Percentiles rank a stretch among this genome's conserved stretches.
phyloP scores from a whole-genome alignment of 2,329 filamentous ascomycete species.

The Epichloe sp. region DNA sequence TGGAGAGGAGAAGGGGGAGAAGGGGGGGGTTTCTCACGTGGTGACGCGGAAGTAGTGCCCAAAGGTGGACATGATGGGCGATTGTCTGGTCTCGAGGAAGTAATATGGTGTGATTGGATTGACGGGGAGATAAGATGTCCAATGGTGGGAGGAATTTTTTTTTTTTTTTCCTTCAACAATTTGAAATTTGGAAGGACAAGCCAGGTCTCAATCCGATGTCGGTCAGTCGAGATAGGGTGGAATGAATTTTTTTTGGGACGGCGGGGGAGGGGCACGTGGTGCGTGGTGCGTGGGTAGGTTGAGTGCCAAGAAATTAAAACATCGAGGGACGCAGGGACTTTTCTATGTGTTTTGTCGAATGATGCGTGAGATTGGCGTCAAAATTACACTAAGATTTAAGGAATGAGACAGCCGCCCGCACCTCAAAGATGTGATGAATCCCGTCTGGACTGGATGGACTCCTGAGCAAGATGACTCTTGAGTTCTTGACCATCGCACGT shows the following conservation, averaged over 20 bases:
- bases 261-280: background rate
- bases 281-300: background rate
- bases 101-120: background rate
- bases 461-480: background rate
- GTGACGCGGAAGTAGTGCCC: constrained; percentile 71
- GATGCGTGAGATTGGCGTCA: too few species aligned
- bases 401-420: background rate
- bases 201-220: background rate
- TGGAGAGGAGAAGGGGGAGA: too few species aligned
- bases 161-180: background rate
- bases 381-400: background rate
- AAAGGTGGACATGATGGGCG: constrained; percentile 66
- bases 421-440: background rate
- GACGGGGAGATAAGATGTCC: background rate
- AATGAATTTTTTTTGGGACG: background rate
- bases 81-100: background rate
- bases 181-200: background rate
- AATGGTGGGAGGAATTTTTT: background rate
- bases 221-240: background rate
- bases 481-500: background rate
- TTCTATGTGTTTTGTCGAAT: too few species aligned
- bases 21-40: constrained; percentile 39
- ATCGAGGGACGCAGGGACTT: too few species aligned
- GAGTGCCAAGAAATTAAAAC: too few species aligned
- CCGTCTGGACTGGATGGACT: background rate